Evolutionary conservation across 345 rosid genomes (phyloP).

Genomic region (Hevea brasiliensis): DNA sequence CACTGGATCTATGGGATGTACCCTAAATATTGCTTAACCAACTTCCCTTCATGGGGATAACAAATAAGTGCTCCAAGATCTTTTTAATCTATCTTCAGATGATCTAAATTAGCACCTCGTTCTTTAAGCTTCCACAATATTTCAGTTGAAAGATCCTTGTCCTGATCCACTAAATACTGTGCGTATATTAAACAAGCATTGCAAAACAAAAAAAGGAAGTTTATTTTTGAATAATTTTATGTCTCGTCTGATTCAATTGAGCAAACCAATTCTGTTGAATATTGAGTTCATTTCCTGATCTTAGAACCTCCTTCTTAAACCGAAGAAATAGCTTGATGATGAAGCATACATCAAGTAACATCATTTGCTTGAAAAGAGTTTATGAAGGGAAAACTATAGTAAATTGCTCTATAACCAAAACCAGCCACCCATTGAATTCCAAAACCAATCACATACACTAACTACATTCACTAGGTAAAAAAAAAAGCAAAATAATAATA

Average conservation of each 20-base stretch:
- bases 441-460: no score
- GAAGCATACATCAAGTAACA: not conserved
- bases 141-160: slow-evolving; percentile 40
- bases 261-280: not conserved
- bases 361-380: slow-evolving; percentile 5
- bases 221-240: not conserved
- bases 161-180: not conserved
- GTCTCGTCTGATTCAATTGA: not conserved
- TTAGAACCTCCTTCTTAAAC: not conserved
- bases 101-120: slow-evolving; percentile 78
- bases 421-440: no score
- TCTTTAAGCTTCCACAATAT: slow-evolving; percentile 94
- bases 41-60: slow-evolving; percentile 89
- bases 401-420: no score
- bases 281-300: not conserved
- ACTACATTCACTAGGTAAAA: no score
- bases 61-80: slow-evolving; percentile 91
- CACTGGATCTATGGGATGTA: slow-evolving; percentile 77
- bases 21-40: slow-evolving; percentile 86
- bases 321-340: not conserved
- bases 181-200: not conserved
- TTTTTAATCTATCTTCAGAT: slow-evolving; percentile 90
- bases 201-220: not conserved
- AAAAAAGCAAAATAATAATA: no score
- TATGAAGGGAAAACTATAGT: no score